Base-by-base conservation (phyloP, 2,329 filamentous ascomycete genomes). In the Elsinoe fawcettii region DNA sequence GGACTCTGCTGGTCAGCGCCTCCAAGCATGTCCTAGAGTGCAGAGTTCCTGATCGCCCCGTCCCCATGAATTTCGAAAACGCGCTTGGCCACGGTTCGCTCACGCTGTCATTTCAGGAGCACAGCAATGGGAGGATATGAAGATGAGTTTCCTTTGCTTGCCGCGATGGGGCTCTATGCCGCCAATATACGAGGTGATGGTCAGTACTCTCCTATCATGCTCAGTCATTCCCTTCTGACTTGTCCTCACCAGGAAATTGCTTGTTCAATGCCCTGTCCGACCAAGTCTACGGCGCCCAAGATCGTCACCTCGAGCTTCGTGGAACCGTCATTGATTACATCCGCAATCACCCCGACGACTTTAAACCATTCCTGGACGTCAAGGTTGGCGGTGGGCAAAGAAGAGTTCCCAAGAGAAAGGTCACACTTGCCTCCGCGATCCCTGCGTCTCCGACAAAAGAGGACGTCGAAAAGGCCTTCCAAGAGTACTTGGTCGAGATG, bases 241-340 rank as follows among this genome's bases (percentile, higher is more conserved):
- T 59, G 49, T 51, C 51, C 12, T 39, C 32, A 22, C 41, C 63
- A 86, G 84, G 83, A 63, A 86, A 86, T 72, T 87, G 84, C 69
- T 77, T 87, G 36, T 87, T 86, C 73, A 82, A 83, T 69, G 83
- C 83, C 60, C 74, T 86, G 37, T 83, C 81, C 61, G 82, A 86
- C 67, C 83, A 87, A 73, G 69, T 87, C 55, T 85, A 82, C 66
- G 84, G 82, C 61, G 71, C 79, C 65, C 79, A 83, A 65, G 72
- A 76, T 59, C 74, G 78, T 61, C 80, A 83, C 65, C 67, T 72
- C 56, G 74, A 80, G 63, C 82, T 88, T 64, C 83, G 85, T 53
- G 71, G 74, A 51, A 72, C 70, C 46, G 77, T 85, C 53, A 81
- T 86, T 62, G 70, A 79, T 59, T 81, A 86, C 67, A 85, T 88